phyloP scores from a whole-genome alignment of 257 asterid genomes.

The Scutellaria galericulata region DNA sequence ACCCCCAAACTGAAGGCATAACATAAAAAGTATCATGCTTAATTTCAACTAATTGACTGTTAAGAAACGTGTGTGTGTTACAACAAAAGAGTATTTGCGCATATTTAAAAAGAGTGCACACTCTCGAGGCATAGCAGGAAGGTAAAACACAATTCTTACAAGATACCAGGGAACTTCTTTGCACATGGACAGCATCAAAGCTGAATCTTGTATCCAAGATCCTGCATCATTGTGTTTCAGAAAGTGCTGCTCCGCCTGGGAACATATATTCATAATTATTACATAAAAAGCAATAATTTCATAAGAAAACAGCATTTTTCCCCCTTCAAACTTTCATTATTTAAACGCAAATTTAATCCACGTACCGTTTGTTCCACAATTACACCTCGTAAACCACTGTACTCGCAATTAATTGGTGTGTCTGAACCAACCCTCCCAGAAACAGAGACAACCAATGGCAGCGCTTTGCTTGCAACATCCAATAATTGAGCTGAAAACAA shows the following conservation, averaged over 20 bases:
- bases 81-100: not conserved
- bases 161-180: conserved; percentile 99
- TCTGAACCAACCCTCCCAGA: conserved; percentile 98
- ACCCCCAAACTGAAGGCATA: conserved; percentile 2
- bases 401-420: conserved; percentile 83
- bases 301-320: not conserved
- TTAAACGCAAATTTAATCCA: conserved; percentile 22
- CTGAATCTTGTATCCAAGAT: conserved; percentile 99
- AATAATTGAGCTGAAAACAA: conserved; percentile 68
- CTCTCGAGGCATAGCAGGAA: conserved; percentile 16
- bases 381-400: conserved; percentile 94
- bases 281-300: not conserved
- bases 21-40: conserved; percentile 18
- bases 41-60: conserved; percentile 23
- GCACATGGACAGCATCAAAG: conserved; percentile 94
- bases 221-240: conserved; percentile 98
- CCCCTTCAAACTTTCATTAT: not conserved
- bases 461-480: conserved; percentile 80
- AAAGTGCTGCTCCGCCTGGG: conserved; percentile 96
- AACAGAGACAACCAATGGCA: conserved; percentile 87
- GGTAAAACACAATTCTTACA: conserved; percentile 53
- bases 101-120: not conserved
- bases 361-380: conserved; percentile 97
- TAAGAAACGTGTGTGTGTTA: conserved; percentile 13
- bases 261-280: not conserved